phyloP scores from a whole-genome alignment of 192 early-diverging fungal species.

The Ramicandelaber brevisporus region DNA sequence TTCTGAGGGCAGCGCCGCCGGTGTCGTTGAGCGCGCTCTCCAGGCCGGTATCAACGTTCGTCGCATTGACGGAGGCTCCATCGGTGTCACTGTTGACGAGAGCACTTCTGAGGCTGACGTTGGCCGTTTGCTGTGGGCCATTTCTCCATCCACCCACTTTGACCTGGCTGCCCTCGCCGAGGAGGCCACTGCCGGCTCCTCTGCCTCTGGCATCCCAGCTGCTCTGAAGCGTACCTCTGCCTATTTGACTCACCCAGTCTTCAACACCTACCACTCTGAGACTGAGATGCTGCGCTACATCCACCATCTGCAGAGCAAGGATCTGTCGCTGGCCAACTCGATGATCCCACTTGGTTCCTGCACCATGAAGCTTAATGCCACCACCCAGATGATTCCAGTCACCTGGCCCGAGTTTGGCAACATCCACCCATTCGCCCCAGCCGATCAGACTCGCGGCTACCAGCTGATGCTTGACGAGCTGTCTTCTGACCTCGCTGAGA shows the following conservation, averaged over 20 bases:
- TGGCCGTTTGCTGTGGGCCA: slow-evolving; percentile 34
- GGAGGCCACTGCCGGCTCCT: slow-evolving; percentile 16
- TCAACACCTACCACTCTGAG: slow-evolving; percentile 91
- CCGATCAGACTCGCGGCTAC: slow-evolving; percentile 87
- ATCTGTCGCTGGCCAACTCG: slow-evolving; percentile 90
- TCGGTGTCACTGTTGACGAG: slow-evolving; percentile 85
- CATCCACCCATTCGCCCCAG: slow-evolving; percentile 92
- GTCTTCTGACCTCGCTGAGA: slow-evolving; percentile 61
- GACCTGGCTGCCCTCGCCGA: slow-evolving; percentile 18
- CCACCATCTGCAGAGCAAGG: slow-evolving; percentile 82
- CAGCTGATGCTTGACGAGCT: slow-evolving; percentile 68
- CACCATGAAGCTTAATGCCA: slow-evolving; percentile 99
- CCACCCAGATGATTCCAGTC: slow-evolving; percentile 98
- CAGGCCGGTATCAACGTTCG: slow-evolving; percentile 71
- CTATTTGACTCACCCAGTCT: slow-evolving; percentile 75
- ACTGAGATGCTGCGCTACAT: slow-evolving; percentile 98
- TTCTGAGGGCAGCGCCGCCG: slow-evolving; percentile 23
- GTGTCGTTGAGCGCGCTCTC: slow-evolving; percentile 44
- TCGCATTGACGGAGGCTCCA: slow-evolving; percentile 38
- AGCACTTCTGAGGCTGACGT: slow-evolving; percentile 66
- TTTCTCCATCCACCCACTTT: too few species aligned
- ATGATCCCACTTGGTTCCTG: slow-evolving; percentile 98
- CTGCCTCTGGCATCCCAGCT: slow-evolving; percentile 17
- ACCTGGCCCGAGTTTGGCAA: slow-evolving; percentile 92
- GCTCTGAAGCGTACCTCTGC: slow-evolving; percentile 43